Base-by-base conservation (phyloP, 2,329 filamentous ascomycete genomes). In the Trichoderma semiorbis region DNA sequence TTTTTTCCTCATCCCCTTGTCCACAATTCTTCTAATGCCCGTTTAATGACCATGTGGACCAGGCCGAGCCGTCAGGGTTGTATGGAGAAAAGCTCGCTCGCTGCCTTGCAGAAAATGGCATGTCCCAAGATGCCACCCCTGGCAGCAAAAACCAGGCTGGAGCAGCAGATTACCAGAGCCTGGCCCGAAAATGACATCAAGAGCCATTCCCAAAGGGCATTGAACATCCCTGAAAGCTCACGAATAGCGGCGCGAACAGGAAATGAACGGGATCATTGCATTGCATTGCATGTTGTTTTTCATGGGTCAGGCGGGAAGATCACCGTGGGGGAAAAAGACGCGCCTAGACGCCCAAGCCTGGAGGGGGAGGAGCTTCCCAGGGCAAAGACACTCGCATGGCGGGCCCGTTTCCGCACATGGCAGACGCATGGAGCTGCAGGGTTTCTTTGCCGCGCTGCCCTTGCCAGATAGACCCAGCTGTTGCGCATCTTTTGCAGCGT, bases 221-320 rank as follows among this genome's bases (percentile, higher is more conserved):
- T 4, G 5, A 26, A 18, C 8, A 43, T 10, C 32, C 24, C 16
- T 55, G 43, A 4, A 43, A 36, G 16, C 10, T n/a, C 50, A 36
- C 43, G 32, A 55, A 64, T 43, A n/a, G 28, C 28, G 66, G 67
- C 70, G 58, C 64, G 57, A 70, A 55, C 18, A 39, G 71, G 69
- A 72, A 72, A 71, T 72, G 55, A 71, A 66, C 50, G 69, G 71
- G 71, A 72, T 72, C 71, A 67, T 67, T 72, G 71, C 71, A 70
- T 72, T 71, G 71, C 71, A 72, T 71, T 65, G 30, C 30, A 60
- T 57, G 50, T 26, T 24, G 10, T 55, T 57, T 28, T 34, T 60
- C 53, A 55, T 53, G 30, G 61, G 61, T 39, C 61, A 64, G 21
- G 36, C 36, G 55, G 55, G 55, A 58, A 43, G 63, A 69, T 63